Base-by-base conservation (phyloP, 2,329 filamentous ascomycete genomes). In the Neocucurbitaria cava region DNA sequence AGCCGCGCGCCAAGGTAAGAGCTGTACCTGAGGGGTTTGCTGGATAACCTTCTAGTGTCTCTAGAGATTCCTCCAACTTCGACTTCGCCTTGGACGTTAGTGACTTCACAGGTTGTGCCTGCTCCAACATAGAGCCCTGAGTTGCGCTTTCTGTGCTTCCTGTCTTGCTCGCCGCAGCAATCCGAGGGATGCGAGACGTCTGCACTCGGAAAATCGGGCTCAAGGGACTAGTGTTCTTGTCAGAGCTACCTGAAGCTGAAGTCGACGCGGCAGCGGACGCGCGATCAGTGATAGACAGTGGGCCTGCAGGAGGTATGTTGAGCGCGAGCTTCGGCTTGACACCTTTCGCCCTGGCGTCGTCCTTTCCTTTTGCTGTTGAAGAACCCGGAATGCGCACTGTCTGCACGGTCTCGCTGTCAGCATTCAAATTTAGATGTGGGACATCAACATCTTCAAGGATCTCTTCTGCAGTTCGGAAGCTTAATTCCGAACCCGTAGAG, bases 131-230 rank as follows among this genome's bases (percentile, higher is more conserved):
- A 0, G 64, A 54, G 23, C 54, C 58, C 5, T 52, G 55, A 2
- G 57, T 58, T 3, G 61, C 45, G 38, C 49, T 48, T 39, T 49
- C 49, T 15, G 48, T 49, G 13, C 21, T 28, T 2, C 42, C 17
- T 3, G 31, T 38, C 20, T 47, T 57, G 49, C 33, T 50, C 3
- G 23, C 33, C 28, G 51, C 33, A 28, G 57, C 48, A 5, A 56
- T 54, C 5, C 66, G 68, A 9, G 72, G 72, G 24, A 73, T 71
- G 18, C 66, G 66, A 13, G 70, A 74, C 3, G 54, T 52, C 15
- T 56, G 52, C 1, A 49, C 33, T 1, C 59, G 52, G 8, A 59
- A 65, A 2, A 9, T 43, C 3, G 56, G 52, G 39, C 47, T 40
- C 3, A 8, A 38, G 6, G 49, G 23, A 18, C 44, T 33, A 6